Evolutionary conservation across 495 filamentous ascomycete species (phyloP).

Genomic region (Penicillium turbatum): DNA sequence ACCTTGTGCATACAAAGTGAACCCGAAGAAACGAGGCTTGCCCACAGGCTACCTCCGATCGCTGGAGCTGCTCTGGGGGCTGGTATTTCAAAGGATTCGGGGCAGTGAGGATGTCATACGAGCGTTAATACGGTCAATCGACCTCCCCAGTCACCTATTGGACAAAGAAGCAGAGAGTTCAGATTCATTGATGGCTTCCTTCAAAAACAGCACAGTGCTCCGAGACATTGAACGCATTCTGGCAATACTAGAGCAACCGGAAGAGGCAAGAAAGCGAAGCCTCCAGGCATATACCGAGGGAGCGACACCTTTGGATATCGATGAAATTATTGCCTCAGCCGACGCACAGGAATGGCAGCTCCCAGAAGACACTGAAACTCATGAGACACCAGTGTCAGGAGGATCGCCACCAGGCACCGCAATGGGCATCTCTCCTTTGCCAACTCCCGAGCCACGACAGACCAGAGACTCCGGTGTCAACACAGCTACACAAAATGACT

Average conservation of each 20-base stretch:
- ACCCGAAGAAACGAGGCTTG: constrained; percentile 63
- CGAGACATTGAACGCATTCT: constrained; percentile 51
- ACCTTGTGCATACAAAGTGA: constrained; percentile 62
- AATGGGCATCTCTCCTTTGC: constrained; percentile 16
- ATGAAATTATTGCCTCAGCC: constrained; percentile 32
- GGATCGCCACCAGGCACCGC: constrained; percentile 33
- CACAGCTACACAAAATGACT: constrained; percentile 8
- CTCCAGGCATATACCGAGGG: constrained; percentile 21
- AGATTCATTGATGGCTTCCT: constrained; percentile 47
- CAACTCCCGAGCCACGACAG: constrained; percentile 5
- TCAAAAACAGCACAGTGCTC: constrained; percentile 51
- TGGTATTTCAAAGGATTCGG: constrained; percentile 40
- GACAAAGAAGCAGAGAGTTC: constrained; percentile 43
- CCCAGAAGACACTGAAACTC: constrained; percentile 26
- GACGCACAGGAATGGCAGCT: constrained; percentile 40
- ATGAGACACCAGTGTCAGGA: constrained; percentile 21
- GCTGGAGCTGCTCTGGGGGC: constrained; percentile 39
- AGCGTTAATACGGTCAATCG: constrained; percentile 35
- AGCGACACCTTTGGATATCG: constrained; percentile 35
- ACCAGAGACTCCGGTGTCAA: constrained; percentile 31
- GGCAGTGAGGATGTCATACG: constrained; percentile 45
- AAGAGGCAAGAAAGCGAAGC: constrained; percentile 32
- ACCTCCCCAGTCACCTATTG: constrained; percentile 41
- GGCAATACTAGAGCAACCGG: constrained; percentile 40
- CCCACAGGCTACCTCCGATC: constrained; percentile 44